Percentiles rank a stretch among this genome's conserved stretches.
Evolutionary conservation across 257 asterid genomes (phyloP).

Genomic region (Nicotiana obtusifolia): DNA sequence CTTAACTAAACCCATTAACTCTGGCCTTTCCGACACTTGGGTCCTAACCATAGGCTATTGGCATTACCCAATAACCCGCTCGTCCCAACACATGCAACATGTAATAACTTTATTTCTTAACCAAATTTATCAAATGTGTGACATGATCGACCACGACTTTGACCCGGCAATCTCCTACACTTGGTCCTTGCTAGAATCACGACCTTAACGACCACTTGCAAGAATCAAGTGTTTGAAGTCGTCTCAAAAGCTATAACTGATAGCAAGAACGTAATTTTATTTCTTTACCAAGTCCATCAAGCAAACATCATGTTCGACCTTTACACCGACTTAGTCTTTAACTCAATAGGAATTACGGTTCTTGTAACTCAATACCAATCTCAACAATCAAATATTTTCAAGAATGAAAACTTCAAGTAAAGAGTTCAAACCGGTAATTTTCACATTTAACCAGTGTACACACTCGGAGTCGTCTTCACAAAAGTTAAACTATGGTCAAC

Average conservation of each 20-base stretch:
- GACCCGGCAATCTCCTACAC: no score
- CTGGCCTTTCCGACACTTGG: no score
- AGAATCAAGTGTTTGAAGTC: neutral
- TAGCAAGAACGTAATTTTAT: neutral
- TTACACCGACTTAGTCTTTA: neutral
- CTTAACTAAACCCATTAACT: no score
- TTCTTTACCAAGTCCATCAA: neutral
- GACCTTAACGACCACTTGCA: neutral
- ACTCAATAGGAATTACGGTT: no score
- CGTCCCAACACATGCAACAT: neutral
- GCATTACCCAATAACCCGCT: neutral
- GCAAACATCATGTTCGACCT: neutral
- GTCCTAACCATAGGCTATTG: no score
- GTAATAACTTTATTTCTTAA: neutral
- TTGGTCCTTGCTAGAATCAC: neutral
- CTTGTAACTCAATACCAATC: no score
- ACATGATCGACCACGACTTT: neutral
- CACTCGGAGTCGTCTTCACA: no score
- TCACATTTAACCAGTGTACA: no score
- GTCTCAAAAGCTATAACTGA: neutral
- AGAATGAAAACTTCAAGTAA: no score
- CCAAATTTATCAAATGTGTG: neutral
- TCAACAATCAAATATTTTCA: no score
- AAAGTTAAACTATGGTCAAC: no score
- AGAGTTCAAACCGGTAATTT: no score